Percentiles rank a stretch among this genome's conserved stretches.
Evolutionary conservation across 495 filamentous ascomycete species (phyloP).

Genomic region (Podospora fimiseda): DNA sequence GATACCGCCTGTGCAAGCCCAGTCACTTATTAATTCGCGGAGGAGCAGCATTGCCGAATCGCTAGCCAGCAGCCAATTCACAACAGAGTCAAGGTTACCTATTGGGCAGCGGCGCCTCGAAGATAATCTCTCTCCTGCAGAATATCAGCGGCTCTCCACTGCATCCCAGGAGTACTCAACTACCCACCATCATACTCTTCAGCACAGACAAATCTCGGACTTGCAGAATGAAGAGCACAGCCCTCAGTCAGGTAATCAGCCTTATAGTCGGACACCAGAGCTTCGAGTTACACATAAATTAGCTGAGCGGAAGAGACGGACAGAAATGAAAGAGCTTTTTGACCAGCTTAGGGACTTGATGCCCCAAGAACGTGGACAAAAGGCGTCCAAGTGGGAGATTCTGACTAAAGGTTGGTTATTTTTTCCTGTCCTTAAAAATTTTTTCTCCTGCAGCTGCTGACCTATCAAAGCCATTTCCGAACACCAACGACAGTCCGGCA

Average conservation of each 20-base stretch:
- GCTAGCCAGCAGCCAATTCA: conserved; percentile 65
- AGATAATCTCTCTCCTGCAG: conserved; percentile 37
- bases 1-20: conserved; percentile 31
- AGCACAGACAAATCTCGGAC: conserved; percentile 63
- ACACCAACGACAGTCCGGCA: conserved; percentile 42
- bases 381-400: conserved; percentile 98
- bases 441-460: conserved; percentile 10
- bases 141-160: conserved; percentile 25
- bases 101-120: conserved; percentile 63
- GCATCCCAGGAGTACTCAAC: conserved; percentile 34
- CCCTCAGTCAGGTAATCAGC: conserved; percentile 54
- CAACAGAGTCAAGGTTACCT: conserved; percentile 61
- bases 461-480: conserved; percentile 44
- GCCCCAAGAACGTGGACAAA: conserved; percentile 80
- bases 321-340: conserved; percentile 97
- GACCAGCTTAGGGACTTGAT: conserved; percentile 76
- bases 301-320: conserved; percentile 89
- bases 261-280: conserved; percentile 92
- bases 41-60: conserved; percentile 70
- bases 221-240: conserved; percentile 54
- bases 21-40: conserved; percentile 57
- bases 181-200: conserved; percentile 69
- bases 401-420: conserved; percentile 75
- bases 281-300: conserved; percentile 93
- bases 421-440: not conserved